Percentiles rank a stretch among this genome's conserved stretches.
Conservation (phyloP, 495 filamentous ascomycete genomes). For the Rhizodiscina lignyota region DNA sequence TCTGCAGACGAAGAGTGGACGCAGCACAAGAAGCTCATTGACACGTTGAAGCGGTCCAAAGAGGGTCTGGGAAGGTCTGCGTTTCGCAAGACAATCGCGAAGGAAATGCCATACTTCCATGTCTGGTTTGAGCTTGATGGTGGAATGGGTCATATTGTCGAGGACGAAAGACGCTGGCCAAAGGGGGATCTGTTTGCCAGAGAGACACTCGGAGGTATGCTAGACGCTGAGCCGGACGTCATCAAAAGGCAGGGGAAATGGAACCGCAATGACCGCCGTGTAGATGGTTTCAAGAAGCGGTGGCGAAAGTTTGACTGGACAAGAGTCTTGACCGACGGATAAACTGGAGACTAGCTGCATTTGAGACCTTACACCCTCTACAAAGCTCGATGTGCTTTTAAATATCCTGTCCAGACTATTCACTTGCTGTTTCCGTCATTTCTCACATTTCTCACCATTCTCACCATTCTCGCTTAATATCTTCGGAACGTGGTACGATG, state of each 20-base stretch:
- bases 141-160: constrained; percentile 81
- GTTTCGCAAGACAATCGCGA: constrained; percentile 68
- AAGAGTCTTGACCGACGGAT: constrained; percentile 46
- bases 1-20: constrained; percentile 80
- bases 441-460: too few relatives aligned
- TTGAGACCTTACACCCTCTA: too few relatives aligned
- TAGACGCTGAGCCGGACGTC: constrained; percentile 66
- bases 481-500: too few relatives aligned
- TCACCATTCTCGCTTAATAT: too few relatives aligned
- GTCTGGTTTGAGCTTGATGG: constrained; percentile 82
- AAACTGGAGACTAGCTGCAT: background rate
- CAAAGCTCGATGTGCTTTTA: too few relatives aligned
- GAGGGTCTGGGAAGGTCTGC: constrained; percentile 54
- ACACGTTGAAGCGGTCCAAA: constrained; percentile 57
- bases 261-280: constrained; percentile 55
- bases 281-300: constrained; percentile 62
- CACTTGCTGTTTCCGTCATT: too few relatives aligned
- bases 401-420: too few relatives aligned
- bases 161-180: constrained; percentile 78
- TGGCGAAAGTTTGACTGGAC: constrained; percentile 98
- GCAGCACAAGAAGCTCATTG: constrained; percentile 87
- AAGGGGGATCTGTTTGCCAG: constrained; percentile 85
- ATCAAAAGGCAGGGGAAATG: constrained; percentile 87
- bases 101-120: constrained; percentile 99
- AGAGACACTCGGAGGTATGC: constrained; percentile 85